These are phyloP conservation scores for Xylaria castorea DNA, from an alignment of 495 filamentous ascomycete genomes.

Conservation along the genomic window DNA sequence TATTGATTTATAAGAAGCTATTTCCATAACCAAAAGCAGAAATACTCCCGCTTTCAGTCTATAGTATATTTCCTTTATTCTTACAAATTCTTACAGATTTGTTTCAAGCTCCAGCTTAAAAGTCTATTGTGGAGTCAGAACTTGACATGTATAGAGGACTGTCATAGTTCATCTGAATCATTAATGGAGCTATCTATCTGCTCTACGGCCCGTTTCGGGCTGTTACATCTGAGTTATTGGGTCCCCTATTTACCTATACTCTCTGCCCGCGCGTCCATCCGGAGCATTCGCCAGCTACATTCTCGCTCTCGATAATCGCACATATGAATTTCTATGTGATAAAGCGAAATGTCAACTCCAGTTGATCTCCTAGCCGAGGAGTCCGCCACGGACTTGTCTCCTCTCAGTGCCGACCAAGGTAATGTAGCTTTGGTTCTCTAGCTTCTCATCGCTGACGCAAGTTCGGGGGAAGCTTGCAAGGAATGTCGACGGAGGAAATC, in stretches of 20 bases:
- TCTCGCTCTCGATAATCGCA: neutral
- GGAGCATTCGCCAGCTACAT: neutral
- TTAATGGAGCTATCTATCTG: neutral
- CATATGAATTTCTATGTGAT: neutral
- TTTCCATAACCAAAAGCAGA: too few species aligned
- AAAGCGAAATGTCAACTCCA: neutral
- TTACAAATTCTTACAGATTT: neutral
- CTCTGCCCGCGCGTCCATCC: neutral
- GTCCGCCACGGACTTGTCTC: neutral
- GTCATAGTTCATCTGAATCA: neutral
- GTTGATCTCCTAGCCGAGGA: neutral
- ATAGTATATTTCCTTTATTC: neutral
- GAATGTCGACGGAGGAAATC: slow-evolving; percentile 29
- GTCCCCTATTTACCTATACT: neutral
- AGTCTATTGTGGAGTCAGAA: too few species aligned
- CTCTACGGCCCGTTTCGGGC: neutral
- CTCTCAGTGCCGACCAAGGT: slow-evolving; percentile 8
- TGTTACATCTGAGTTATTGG: neutral
- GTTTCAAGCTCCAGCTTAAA: neutral
- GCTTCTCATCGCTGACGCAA: neutral
- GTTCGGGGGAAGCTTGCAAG: slow-evolving; percentile 26
- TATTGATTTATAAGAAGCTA: too few species aligned
- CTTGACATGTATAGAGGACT: neutral
- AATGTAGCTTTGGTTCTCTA: neutral
- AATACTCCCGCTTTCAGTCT: neutral